Evolutionary conservation across 2,329 filamentous ascomycete genomes (phyloP).

Genomic region (Fusarium sp.): DNA sequence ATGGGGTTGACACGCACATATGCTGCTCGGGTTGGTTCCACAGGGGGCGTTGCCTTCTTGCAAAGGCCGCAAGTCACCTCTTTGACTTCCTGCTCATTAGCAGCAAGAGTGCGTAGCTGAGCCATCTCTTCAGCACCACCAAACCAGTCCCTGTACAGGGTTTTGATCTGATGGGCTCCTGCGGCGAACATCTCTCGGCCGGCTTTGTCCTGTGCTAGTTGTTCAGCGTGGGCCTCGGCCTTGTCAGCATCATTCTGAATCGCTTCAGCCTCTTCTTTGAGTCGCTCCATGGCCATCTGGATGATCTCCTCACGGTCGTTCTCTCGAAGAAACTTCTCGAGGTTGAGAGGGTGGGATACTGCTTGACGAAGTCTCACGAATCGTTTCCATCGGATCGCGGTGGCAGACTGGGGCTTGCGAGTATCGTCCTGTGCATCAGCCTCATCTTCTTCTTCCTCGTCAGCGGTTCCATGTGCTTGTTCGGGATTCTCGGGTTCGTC

Average conservation of each 20-base stretch:
- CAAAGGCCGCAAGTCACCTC: constrained; percentile 23
- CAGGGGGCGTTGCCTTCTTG: accelerated
- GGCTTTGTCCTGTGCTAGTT: not conserved
- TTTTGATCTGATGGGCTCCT: not conserved
- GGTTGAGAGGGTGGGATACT: constrained; percentile 44
- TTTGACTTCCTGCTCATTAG: constrained; percentile 16
- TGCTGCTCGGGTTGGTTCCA: not conserved
- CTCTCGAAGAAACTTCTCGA: constrained; percentile 44
- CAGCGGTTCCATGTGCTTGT: not conserved
- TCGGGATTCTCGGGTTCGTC: not conserved
- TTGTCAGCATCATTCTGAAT: not conserved
- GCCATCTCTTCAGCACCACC: constrained; percentile 37
- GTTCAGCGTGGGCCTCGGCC: not conserved
- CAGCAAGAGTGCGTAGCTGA: constrained; percentile 12
- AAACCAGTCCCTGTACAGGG: constrained; percentile 16
- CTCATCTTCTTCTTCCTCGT: not conserved
- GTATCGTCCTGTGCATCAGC: not conserved
- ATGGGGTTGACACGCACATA: constrained; percentile 11
- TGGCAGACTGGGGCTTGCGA: not conserved
- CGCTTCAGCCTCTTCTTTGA: not conserved
- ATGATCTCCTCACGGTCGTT: not conserved
- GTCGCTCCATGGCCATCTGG: not conserved
- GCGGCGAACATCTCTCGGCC: not conserved
- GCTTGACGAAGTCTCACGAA: constrained; percentile 29
- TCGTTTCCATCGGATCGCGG: not conserved